phyloP scores from a whole-genome alignment of 148 eudicot genomes.

The Camellia japonica region DNA sequence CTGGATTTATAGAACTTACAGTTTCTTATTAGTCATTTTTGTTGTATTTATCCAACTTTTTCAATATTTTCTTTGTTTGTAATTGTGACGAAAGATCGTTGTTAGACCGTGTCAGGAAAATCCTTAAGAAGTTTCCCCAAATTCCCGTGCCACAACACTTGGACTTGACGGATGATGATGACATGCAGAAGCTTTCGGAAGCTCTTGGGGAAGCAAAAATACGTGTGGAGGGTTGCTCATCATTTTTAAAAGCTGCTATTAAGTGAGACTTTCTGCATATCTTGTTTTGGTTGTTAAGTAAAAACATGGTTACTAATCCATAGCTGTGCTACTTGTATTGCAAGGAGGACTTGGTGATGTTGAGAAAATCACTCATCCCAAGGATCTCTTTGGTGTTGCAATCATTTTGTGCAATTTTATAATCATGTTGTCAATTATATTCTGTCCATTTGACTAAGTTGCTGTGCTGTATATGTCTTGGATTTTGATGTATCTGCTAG shows the following conservation, averaged over 20 bases:
- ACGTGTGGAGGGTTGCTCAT: conserved; percentile 85
- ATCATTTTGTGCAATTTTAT: background rate
- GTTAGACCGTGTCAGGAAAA: conserved; percentile 78
- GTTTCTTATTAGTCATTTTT: background rate
- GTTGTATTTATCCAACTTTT: background rate
- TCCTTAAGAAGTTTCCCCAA: conserved; percentile 74
- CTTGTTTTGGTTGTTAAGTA: background rate
- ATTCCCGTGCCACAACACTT: conserved; percentile 69
- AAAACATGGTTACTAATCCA: background rate
- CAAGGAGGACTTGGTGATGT: background rate
- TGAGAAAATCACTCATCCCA: conserved; percentile 3
- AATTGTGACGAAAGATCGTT: conserved; percentile 27
- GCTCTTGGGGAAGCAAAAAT: conserved; percentile 83
- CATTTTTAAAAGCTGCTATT: conserved; percentile 82
- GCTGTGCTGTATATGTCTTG: background rate
- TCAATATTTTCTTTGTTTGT: background rate
- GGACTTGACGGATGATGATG: conserved; percentile 71
- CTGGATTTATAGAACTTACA: background rate
- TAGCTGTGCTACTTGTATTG: background rate
- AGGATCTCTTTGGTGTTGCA: background rate
- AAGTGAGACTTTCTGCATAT: conserved; percentile 42
- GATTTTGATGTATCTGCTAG: background rate
- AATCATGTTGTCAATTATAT: background rate
- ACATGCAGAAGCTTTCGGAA: conserved; percentile 81
- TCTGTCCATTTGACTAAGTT: conserved; percentile 6